These are phyloP conservation scores for Pueraria montana DNA, from an alignment of 306 rosid species.

Conservation along the genomic window DNA sequence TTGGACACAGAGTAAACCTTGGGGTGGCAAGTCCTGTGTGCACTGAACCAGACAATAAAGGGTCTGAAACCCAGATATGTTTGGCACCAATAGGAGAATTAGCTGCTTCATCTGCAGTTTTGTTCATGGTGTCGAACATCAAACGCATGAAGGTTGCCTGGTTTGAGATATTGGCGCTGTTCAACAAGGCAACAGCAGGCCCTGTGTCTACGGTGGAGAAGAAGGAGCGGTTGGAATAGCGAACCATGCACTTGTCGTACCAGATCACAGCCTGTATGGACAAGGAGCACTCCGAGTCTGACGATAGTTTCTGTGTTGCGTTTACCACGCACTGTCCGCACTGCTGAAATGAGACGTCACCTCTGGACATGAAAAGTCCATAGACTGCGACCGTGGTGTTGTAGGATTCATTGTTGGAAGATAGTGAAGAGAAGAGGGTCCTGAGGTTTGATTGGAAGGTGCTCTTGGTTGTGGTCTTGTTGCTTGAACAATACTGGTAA, in stretches of 20 bases:
- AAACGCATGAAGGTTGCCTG: slow-evolving; percentile 16
- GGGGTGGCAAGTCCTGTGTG: slow-evolving; percentile 39
- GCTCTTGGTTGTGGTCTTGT: slow-evolving; percentile 44
- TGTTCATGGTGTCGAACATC: slow-evolving; percentile 34
- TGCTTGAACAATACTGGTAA: neutral
- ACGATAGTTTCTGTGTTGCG: slow-evolving; percentile 7
- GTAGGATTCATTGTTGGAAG: slow-evolving; percentile 40
- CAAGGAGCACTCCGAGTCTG: neutral
- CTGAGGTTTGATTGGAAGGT: slow-evolving; percentile 43
- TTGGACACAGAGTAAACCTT: slow-evolving; percentile 53
- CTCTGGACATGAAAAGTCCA: slow-evolving; percentile 50
- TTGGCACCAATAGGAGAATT: neutral
- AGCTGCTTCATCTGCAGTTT: slow-evolving; percentile 39
- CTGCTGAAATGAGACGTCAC: neutral
- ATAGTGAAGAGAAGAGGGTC: slow-evolving; percentile 47
- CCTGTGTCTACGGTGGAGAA: slow-evolving; percentile 35
- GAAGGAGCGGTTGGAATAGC: slow-evolving; percentile 40
- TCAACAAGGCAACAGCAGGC: neutral
- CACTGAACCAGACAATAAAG: slow-evolving; percentile 50
- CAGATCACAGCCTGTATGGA: slow-evolving; percentile 37
- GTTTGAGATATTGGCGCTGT: slow-evolving; percentile 33
- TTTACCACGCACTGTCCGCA: slow-evolving; percentile 33
- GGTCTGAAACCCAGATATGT: slow-evolving; percentile 34
- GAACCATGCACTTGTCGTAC: slow-evolving; percentile 50
- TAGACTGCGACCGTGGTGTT: slow-evolving; percentile 41